These are phyloP conservation scores for Trichoderma simmonsii DNA, from an alignment of 2,329 filamentous ascomycete genomes.

Conservation along the genomic window DNA sequence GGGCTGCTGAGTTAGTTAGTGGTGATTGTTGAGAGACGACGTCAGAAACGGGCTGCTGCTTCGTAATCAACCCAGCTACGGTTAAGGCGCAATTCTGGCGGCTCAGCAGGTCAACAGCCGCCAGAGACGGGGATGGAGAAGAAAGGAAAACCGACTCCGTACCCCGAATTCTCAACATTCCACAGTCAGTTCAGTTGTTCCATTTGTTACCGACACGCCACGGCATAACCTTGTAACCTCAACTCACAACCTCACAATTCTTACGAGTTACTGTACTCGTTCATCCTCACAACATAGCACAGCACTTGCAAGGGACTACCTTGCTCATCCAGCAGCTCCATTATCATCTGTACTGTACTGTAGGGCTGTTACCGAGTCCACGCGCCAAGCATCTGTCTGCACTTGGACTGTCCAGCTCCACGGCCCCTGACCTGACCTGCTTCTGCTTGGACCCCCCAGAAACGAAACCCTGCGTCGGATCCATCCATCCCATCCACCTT, in stretches of 20 bases:
- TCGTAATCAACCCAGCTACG: background rate
- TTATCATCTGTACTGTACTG: background rate
- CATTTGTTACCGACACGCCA: background rate
- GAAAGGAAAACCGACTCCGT: background rate
- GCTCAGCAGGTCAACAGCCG: background rate
- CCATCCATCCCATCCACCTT: background rate
- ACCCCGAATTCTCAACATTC: background rate
- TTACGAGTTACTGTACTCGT: background rate
- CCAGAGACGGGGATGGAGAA: background rate
- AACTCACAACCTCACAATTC: background rate
- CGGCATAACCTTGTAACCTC: background rate
- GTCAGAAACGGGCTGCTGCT: background rate
- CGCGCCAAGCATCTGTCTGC: background rate
- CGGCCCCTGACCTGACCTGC: background rate
- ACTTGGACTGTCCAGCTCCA: background rate
- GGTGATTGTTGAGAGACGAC: background rate
- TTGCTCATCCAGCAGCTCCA: background rate
- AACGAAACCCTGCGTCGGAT: background rate
- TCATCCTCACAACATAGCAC: background rate
- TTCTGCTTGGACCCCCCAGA: background rate
- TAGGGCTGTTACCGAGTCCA: background rate
- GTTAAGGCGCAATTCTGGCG: background rate
- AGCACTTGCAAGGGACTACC: background rate
- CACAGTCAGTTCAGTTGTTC: background rate
- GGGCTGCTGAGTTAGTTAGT: background rate